A percentile compares a stretch with the other conserved stretches of the same genome.
Conservation (phyloP, 148 eudicot species). For the Amaranthus cruentus region DNA sequence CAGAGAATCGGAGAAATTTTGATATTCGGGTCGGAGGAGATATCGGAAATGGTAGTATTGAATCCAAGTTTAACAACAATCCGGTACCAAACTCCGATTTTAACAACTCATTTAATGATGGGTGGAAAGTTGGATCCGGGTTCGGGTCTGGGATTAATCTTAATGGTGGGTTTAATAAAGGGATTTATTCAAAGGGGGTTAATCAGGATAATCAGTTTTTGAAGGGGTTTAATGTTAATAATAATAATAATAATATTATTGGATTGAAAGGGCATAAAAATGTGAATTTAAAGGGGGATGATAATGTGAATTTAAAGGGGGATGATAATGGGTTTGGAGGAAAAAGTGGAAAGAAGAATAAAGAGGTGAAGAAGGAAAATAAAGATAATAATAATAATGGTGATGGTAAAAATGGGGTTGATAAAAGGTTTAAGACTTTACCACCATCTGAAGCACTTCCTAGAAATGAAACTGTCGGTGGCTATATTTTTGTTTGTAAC, state of each 20-base stretch:
- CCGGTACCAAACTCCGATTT: slow-evolving; percentile 23
- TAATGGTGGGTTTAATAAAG: slow-evolving; percentile 86
- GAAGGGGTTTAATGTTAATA: slow-evolving; percentile 29
- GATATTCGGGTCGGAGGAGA: slow-evolving; percentile 63
- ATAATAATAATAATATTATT: slow-evolving; percentile 21
- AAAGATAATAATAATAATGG: slow-evolving; percentile 14
- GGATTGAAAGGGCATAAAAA: slow-evolving; percentile 31
- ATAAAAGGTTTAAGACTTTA: slow-evolving; percentile 92
- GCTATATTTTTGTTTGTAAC: slow-evolving; percentile 95
- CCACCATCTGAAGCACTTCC: slow-evolving; percentile 87
- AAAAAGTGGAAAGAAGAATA: slow-evolving; percentile 61
- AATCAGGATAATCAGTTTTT: slow-evolving; percentile 24
- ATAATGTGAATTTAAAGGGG: slow-evolving; percentile 22
- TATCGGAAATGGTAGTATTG: slow-evolving; percentile 10
- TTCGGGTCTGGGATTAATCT: slow-evolving; percentile 43
- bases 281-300: slow-evolving; percentile 20
- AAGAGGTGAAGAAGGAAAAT: slow-evolving; percentile 38
- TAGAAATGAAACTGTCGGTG: slow-evolving; percentile 81
- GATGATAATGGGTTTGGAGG: slow-evolving; percentile 33
- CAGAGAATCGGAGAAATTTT: slow-evolving; percentile 65
- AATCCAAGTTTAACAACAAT: slow-evolving; percentile 12
- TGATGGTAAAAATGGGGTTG: slow-evolving; percentile 45
- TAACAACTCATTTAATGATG: slow-evolving; percentile 29
- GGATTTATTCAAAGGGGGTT: slow-evolving; percentile 56
- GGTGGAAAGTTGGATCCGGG: slow-evolving; percentile 47